Evolutionary conservation across 495 filamentous ascomycete species (phyloP), one percentile per base, ranked within the genome.

Genomic region (Penicillium maclennaniae): DNA sequence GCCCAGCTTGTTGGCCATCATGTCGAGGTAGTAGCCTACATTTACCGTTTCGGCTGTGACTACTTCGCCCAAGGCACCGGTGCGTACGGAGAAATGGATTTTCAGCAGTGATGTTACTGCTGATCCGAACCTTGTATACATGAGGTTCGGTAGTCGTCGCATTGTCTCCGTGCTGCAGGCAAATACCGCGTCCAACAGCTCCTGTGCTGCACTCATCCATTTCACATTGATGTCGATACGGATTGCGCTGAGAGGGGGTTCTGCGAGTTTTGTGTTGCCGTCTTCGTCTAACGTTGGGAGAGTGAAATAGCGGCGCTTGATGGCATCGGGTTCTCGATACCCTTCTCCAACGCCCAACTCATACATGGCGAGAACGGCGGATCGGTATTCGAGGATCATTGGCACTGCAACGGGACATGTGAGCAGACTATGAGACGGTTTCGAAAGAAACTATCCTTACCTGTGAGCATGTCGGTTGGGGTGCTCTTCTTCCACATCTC

Each of bases 311-410:
- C 65, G 63, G 20, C 58, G 58, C 49, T 69, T 71, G 28, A 72
- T 56, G 4, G 72, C 66, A 50, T 77, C 72, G n/a, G 74, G 74
- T 12, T 77, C 73, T 25, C 74, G 71, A 51, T 81, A 78, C 14
- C 78, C 77, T 51, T 77, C 72, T 38, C 77, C 73, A 28, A 79
- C 62, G 34, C 72, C 76, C 7, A 79, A 47, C 57, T 82, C 78
- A 53, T 81, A 79, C 49, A 81, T 67, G 25, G 71, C 72, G 8
- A 82, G 67, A 25, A 70, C 62, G 21, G 69, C 66, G 45, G 71
- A 69, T 47, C 76, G 69, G 43, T 77, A 81, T 62, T 75, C 73
- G 45, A 80, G 65, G 31, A 64, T 68, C 55, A 79, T 59, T 43
- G 71, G 59, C 6, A 70, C 76, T 76, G 25, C 4, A 2, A 63